phyloP scores from a whole-genome alignment of 176 grass and related monocot species.

The Musa itinerans region DNA sequence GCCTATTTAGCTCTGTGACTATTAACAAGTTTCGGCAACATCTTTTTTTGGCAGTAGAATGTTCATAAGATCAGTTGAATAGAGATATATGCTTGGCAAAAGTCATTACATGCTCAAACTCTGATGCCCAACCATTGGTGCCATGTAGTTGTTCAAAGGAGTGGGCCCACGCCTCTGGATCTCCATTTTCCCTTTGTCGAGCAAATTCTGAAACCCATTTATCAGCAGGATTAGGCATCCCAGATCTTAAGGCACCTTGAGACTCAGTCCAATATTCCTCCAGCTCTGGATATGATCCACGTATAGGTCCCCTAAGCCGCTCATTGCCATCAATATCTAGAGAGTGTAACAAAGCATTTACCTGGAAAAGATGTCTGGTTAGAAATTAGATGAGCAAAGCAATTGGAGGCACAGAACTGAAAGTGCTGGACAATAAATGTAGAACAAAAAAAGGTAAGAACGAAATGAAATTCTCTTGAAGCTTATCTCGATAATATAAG shows the following conservation, averaged over 20 bases:
- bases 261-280: conserved; percentile 97
- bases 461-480: not conserved
- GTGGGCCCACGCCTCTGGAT: conserved; percentile 73
- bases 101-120: conserved; percentile 78
- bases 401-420: not conserved
- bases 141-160: conserved; percentile 93
- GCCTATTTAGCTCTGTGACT: not conserved
- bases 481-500: not conserved
- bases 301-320: conserved; percentile 55
- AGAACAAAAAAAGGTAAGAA: not conserved
- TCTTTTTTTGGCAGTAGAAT: not conserved
- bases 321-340: conserved; percentile 73
- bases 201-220: conserved; percentile 82
- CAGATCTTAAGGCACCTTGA: conserved; percentile 48
- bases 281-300: conserved; percentile 62
- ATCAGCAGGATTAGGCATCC: conserved; percentile 71
- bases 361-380: conserved; percentile 42
- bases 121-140: conserved; percentile 91
- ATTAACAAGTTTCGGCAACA: not conserved
- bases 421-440: not conserved
- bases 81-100: conserved; percentile 1
- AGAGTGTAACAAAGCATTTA: conserved; percentile 85
- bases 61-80: not conserved
- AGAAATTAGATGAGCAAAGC: conserved; percentile 17
- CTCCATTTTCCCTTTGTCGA: conserved; percentile 51